Base-by-base conservation (phyloP, 2,329 filamentous ascomycete species). In the Bipolaris cookei region DNA sequence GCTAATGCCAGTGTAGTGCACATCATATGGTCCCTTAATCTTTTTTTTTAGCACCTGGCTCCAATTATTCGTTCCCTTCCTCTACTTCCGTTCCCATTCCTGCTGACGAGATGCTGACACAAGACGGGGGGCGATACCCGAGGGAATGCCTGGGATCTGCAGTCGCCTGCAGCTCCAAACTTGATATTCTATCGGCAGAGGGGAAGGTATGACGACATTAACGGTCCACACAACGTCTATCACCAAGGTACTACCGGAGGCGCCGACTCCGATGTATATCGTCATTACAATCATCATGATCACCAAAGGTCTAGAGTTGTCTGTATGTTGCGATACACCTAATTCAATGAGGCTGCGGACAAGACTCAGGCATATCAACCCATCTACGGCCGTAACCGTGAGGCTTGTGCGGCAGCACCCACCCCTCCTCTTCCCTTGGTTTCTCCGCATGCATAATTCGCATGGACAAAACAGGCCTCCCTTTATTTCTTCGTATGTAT, bases 361-460 rank as follows among this genome's bases (percentile, higher is more conserved):
- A 69, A 66, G 62, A 45, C 48, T 18, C 25, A 32, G n/a, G 18
- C 3, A 44, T 11, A 30, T 32, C n/a, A 30, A 3, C 18, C 25
- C n/a, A 28, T 28, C 16, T 30, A 42, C 39, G 39, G 39, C 42
- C 42, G 42, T 44, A 44, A 44, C 13, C 14, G 7, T 6, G 8
- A 30, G 25, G 42, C 42, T 32, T 20, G n/a, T 44, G 42, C 42
- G 25, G 23, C n/a, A 5, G n/a, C 20, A 25, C 38, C 6, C 6
- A 1, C 38, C 20, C 38, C 38, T n/a, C 25, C 14, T 16, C n/a
- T 23, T 10, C 20, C 25, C 6, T 32, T 30, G 30, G 16, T 20
- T 18, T 13, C n/a, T 32, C 62, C 59, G 43, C 64, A 70, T 56
- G 66, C 68, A 42, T 65, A 71, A 48, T 55, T 68, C 25, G 63